Base-by-base conservation (phyloP, 306 rosid genomes). In the Quercus agrifolia region DNA sequence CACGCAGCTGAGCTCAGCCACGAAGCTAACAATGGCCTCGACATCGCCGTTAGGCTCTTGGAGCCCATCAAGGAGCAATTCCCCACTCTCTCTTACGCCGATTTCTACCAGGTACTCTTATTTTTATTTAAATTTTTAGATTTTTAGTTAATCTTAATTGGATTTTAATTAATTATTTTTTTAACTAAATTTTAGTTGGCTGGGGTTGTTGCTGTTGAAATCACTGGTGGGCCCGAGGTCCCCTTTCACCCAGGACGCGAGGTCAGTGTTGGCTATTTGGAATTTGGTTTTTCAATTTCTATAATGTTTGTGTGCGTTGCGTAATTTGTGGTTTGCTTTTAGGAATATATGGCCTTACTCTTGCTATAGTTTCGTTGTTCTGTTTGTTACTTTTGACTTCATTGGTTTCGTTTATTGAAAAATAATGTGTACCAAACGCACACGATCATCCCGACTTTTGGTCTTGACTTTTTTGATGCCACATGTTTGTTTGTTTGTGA, bases 241-340 rank as follows among this genome's bases (percentile, higher is more conserved):
- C 98, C 99, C 14, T 96, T 96, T 91, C 97, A 96, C 77, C 97
- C 99, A 0, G 98, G 99, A 56, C 88, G 98, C 81, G 89, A 84
- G 99, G 99, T 93, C 77, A 63, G 85, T 41, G 52, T 2, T 18
- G 1, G 15, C 56, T 74, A 49, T n/a, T 31, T 23, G 41, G 4
- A 61, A 6, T 61, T 2, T 14, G 21, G 28, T 8, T 3, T 12
- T 10, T 30, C 18, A 5, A 62, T 38, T 20, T 27, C 52, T 56
- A 20, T 46, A 20, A 19, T 58, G 5, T 62, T 49, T 25, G 44
- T 25, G 70, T 31, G 35, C 9, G 17, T 18, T 12, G 38, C 38
- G 0, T 33, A 8, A 3, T 18, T 12, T 67, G 23, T 67, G 17
- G 4, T 18, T 35, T 23, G 46, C 33, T 28, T 12, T n/a, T n/a